Conservation (phyloP, 1,284 basidiomycete species). For the Boletus hoseneyae region DNA sequence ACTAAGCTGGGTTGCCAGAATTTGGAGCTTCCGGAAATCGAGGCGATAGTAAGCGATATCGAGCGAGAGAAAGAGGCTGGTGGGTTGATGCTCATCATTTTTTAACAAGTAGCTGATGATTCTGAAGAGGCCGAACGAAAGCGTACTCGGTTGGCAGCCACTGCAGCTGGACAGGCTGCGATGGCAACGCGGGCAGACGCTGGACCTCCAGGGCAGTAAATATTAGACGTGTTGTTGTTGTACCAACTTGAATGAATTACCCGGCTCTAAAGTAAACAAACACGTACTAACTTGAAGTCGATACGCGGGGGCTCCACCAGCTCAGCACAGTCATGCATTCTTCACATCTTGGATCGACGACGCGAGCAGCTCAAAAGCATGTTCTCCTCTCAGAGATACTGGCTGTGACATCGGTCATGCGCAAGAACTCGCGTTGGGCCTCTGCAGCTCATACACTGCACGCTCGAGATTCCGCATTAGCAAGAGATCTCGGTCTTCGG, state of each 20-base stretch:
- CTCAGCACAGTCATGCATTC: slow-evolving; percentile 15
- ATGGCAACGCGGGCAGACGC: slow-evolving; percentile 62
- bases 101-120: slow-evolving; percentile 73
- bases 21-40: slow-evolving; percentile 83
- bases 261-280: too few relatives aligned
- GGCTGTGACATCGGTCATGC: slow-evolving; percentile 93
- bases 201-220: slow-evolving; percentile 38
- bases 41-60: slow-evolving; percentile 86
- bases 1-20: slow-evolving; percentile 49
- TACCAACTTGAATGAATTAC: too few relatives aligned
- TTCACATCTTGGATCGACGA: slow-evolving; percentile 10
- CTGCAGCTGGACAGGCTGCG: slow-evolving; percentile 76
- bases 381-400: slow-evolving; percentile 87
- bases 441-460: slow-evolving; percentile 59
- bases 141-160: slow-evolving; percentile 71
- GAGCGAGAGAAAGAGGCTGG: slow-evolving; percentile 95
- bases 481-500: slow-evolving; percentile 70
- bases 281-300: too few relatives aligned
- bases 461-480: slow-evolving; percentile 60
- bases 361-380: slow-evolving; percentile 59
- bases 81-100: slow-evolving; percentile 35
- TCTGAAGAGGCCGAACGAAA: slow-evolving; percentile 90
- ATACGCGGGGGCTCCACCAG: too few relatives aligned
- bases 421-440: slow-evolving; percentile 94
- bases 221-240: slow-evolving; percentile 11